A percentile compares a stretch with the other conserved stretches of the same genome.
Evolutionary conservation across 371 early-diverging fungal genomes (phyloP).

Genomic region (Gilbertella persicaria): DNA sequence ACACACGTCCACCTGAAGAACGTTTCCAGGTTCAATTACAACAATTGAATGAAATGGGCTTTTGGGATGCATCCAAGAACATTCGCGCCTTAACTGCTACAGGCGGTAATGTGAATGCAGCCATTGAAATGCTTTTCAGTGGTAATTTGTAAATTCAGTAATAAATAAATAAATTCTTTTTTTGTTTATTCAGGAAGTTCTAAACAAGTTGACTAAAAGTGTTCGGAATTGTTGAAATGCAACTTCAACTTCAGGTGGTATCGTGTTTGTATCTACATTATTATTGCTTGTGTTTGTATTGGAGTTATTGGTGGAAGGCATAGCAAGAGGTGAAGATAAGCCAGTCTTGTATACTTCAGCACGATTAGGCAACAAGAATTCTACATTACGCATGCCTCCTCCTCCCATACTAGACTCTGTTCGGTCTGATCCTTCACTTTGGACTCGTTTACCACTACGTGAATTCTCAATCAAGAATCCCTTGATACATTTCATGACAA

Average conservation of each 20-base stretch:
- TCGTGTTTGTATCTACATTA: not conserved
- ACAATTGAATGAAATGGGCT: slow-evolving; percentile 97
- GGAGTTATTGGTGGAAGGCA: not conserved
- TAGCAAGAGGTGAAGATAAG: not conserved
- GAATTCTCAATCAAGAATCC: slow-evolving; percentile 63
- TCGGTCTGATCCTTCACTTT: slow-evolving; percentile 32
- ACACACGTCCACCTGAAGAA: slow-evolving; percentile 82
- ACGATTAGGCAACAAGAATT: slow-evolving; percentile 44
- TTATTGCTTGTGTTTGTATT: not conserved
- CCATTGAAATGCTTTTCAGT: slow-evolving; percentile 84
- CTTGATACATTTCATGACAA: slow-evolving; percentile 64
- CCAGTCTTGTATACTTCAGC: slow-evolving; percentile 23
- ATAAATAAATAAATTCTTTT: not conserved
- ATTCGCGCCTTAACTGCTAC: slow-evolving; percentile 84
- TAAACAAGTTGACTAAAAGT: slow-evolving; percentile 36
- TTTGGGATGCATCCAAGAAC: slow-evolving; percentile 88
- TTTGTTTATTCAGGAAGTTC: slow-evolving; percentile 20
- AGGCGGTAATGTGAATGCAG: slow-evolving; percentile 91
- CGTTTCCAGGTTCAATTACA: slow-evolving; percentile 87
- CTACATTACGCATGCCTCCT: slow-evolving; percentile 41
- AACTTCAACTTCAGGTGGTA: slow-evolving; percentile 32
- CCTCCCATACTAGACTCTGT: slow-evolving; percentile 35
- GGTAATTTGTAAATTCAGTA: slow-evolving; percentile 22
- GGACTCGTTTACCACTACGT: slow-evolving; percentile 40
- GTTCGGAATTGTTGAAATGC: slow-evolving; percentile 47